phyloP scores from a whole-genome alignment of 257 asterid genomes.

The Nicotiana tabacum region DNA sequence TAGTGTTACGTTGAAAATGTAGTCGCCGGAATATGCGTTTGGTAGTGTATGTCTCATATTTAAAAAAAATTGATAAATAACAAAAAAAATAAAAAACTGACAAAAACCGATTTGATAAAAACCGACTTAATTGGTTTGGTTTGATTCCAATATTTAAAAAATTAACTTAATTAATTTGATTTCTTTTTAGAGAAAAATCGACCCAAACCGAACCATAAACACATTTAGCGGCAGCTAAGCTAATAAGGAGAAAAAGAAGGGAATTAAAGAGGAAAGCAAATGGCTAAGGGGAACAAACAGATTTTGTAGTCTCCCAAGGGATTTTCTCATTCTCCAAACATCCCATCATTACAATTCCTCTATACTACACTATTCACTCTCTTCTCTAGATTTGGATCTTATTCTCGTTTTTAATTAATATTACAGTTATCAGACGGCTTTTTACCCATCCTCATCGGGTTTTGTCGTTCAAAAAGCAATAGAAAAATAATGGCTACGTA shows the following conservation, averaged over 20 bases:
- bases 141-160: no score
- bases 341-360: constrained; percentile 35
- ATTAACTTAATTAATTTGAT: no score
- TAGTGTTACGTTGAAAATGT: no score
- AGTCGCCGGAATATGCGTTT: no score
- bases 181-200: no score
- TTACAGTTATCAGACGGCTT: background rate
- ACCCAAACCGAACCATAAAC: no score
- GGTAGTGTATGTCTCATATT: no score
- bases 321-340: constrained; percentile 46
- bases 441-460: background rate
- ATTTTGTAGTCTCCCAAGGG: constrained; percentile 70
- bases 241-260: constrained; percentile 19
- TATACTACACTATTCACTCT: background rate
- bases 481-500: background rate
- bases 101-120: no score
- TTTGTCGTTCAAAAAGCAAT: background rate
- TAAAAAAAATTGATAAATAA: no score
- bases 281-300: constrained; percentile 30
- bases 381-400: background rate
- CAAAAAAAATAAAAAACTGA: no score
- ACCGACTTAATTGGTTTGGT: no score
- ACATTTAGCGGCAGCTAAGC: constrained; percentile 34
- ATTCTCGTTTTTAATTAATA: background rate
- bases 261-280: background rate